Evolutionary conservation across 352 stramenopile species (phyloP), one percentile per base, ranked within the genome.

Genomic region (Phytopythium ostracodes): DNA sequence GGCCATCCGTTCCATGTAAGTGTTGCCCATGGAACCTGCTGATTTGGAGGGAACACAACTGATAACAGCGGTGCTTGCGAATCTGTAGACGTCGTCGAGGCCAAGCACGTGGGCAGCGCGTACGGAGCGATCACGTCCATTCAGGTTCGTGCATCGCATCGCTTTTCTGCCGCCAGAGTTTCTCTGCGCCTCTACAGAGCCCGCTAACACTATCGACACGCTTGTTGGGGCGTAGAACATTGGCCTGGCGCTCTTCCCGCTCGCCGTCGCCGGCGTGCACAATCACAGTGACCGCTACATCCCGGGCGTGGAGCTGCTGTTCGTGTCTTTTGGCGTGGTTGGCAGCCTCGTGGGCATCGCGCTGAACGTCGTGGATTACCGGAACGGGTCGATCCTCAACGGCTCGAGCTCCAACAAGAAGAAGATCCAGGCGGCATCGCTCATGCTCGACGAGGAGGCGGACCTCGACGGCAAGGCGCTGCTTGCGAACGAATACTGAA

Each of bases 111-210:
- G 14, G 94, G 93, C 42, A 97, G 88, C 51, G 94, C 92, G 5
- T 98, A 97, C 70, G 94, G 94, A 27, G 79, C 96, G 10, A 96
- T 98, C 64, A 97, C 91, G 31, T 92, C 89, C n/a, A 94, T 98
- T 36, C 93, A 94, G 70, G 85, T 91, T 49, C n/a, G 70, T 64
- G 5, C 38, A 18, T 24, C 20, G n/a, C 24, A 22, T 51, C n/a
- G 14, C 14, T 62, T 20, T 14, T 46, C 25, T 47, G 18, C 33
- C 42, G 18, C 20, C 42, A 47, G 42, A 47, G n/a, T n/a, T n/a
- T n/a, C n/a, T n/a, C n/a, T n/a, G n/a, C 43, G 46, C 11, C 46
- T 27, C 7, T 52, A 29, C 46, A 17, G 46, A 7, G 46, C 14
- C 46, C 12, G 10, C n/a, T 50, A 29, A 50, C 43, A 9, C 6